Evolutionary conservation across 208 protist species (phyloP).

Genomic region (Angomonas ambiguus): DNA sequence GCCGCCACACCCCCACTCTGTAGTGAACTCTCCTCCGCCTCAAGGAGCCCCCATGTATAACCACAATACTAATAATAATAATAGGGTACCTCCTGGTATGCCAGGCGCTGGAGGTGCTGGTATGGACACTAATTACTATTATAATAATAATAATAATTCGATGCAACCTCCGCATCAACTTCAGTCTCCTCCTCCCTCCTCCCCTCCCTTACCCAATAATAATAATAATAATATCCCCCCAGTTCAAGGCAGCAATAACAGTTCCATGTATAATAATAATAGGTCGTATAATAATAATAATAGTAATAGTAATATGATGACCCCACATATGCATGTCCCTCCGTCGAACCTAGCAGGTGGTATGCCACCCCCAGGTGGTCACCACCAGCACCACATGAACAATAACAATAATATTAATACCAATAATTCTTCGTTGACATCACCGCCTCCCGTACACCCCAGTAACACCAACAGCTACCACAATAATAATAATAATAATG

Average conservation of each 20-base stretch:
- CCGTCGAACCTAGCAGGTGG: no score
- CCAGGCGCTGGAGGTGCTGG: background rate
- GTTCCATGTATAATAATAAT: no score
- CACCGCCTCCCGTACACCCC: background rate
- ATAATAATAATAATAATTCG: background rate
- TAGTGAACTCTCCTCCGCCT: no score
- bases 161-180: background rate
- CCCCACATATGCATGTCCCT: no score
- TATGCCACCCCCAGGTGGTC: no score
- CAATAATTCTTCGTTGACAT: background rate
- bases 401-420: background rate
- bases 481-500: background rate
- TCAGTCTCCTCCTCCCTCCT: no score
- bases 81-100: background rate
- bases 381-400: background rate
- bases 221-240: no score
- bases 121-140: background rate
- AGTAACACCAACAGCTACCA: background rate
- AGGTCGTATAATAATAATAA: no score
- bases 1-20: no score
- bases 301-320: no score
- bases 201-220: no score
- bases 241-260: no score
- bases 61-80: slow-evolving; percentile 1
- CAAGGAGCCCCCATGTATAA: background rate